Base-by-base conservation (phyloP, 768 basidiomycete species). In the Tephrocybe rancida region DNA sequence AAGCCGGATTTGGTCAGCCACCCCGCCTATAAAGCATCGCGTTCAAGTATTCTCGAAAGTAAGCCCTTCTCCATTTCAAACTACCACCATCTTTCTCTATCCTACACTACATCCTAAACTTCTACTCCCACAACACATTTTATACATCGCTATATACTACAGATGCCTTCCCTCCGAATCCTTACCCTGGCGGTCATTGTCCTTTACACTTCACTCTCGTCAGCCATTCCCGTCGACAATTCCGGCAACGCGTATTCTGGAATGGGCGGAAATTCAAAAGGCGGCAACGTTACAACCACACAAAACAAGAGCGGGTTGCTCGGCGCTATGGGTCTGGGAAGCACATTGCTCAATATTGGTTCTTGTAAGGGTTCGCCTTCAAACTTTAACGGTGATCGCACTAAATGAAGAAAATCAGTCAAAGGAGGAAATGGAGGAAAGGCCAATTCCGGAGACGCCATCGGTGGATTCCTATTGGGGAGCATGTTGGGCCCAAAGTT, bases 401-500 rank as follows among this genome's bases (percentile, higher is more conserved):
- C 18, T 38, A 30, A 11, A 52, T n/a, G 16, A 5, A 8, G 18
- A 13, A 5, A 10, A 10, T 9, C 3, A 67, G 66, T 35, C 30
- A 65, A 67, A 51, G 75, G 53, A 13, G 76, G 72, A 5, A 38
- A 61, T 18, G 77, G 67, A 27, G 75, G 75, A 3, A 2, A 34
- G 5, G 70, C 72, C 7, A 56, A 52, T 25, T 74, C 76, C 11
- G 74, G 73, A n/a, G 13, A 52, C 25, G 63, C 59, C 64, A 19
- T 38, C 55, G 19, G 58, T 55, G 27, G 52, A 13, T n/a, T 37
- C 35, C 35, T 13, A 48, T 19, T 14, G 26, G 22, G 39, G 16
- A 18, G 37, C 9, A 13, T 44, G 5, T 13, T 50, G 37, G 41
- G 37, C 34, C 41, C 57, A 19, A 54, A 45, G 35, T 35, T 47